A percentile compares a stretch with the other conserved stretches of the same genome.
phyloP scores from a whole-genome alignment of 176 grass and related monocot species.

The Bolboschoenus planiculmis region DNA sequence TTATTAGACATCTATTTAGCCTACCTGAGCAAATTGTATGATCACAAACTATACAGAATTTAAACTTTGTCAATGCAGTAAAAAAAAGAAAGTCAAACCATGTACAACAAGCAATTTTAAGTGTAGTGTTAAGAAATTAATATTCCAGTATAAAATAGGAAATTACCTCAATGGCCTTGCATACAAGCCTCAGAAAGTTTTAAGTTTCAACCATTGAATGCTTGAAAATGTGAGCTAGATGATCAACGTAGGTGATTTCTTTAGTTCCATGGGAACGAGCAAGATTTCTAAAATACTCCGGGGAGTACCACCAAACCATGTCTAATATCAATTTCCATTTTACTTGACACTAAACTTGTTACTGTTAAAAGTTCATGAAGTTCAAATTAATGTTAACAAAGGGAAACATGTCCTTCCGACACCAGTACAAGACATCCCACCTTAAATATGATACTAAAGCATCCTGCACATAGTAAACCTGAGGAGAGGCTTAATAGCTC shows the following conservation, averaged over 20 bases:
- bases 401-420: background rate
- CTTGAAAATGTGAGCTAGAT: background rate
- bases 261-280: background rate
- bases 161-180: background rate
- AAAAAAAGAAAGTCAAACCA: background rate
- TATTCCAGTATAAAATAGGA: background rate
- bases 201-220: background rate
- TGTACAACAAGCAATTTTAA: background rate
- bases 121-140: background rate
- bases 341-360: background rate
- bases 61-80: background rate
- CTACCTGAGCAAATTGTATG: background rate
- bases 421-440: constrained; percentile 5
- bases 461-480: background rate
- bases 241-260: background rate
- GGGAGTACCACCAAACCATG: background rate
- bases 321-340: background rate
- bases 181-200: background rate
- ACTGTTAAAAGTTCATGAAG: background rate
- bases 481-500: background rate
- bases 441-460: background rate
- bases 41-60: background rate
- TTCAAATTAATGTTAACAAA: background rate
- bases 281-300: background rate
- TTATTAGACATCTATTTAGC: too few species aligned